phyloP scores from a whole-genome alignment of 371 early-diverging fungal species.

The Blyttiomyces sp. region DNA sequence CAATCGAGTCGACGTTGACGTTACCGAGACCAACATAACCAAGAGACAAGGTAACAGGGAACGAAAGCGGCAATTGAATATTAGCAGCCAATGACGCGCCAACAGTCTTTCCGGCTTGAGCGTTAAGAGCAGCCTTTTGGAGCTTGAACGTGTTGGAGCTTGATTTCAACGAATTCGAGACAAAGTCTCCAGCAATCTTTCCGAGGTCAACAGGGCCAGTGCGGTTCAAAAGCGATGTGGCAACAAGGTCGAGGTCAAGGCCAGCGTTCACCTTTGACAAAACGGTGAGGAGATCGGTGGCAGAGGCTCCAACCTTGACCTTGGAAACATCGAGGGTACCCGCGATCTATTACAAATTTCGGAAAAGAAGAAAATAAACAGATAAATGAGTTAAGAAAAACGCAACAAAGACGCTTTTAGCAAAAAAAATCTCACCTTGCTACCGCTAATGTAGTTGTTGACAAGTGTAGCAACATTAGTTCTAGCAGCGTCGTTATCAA shows the following conservation, averaged over 20 bases:
- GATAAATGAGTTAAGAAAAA: not conserved
- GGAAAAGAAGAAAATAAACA: not conserved
- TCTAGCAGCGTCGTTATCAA: constrained; percentile 19
- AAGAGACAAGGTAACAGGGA: constrained; percentile 11
- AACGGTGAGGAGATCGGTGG: constrained; percentile 8
- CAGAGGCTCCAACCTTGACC: constrained; percentile 12
- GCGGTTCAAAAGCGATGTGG: constrained; percentile 3
- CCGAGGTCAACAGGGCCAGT: constrained; percentile 9
- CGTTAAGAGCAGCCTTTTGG: not conserved
- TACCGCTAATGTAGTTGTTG: constrained; percentile 7
- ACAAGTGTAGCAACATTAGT: constrained; percentile 9
- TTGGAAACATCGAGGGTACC: not conserved
- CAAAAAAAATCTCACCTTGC: constrained; percentile 1
- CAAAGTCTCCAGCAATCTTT: constrained; percentile 3
- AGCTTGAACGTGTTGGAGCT: not conserved
- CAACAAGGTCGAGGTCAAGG: constrained; percentile 7
- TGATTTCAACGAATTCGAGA: not conserved
- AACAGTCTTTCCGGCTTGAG: constrained; percentile 4
- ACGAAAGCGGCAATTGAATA: constrained; percentile 10
- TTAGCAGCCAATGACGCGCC: constrained; percentile 3
- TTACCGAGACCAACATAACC: constrained; percentile 4
- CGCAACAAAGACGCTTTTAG: no score
- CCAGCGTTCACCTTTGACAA: constrained; percentile 11
- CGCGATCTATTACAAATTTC: not conserved
- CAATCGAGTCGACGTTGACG: constrained; percentile 1